Conservation (phyloP, 768 basidiomycete species). For the Candolleomyces efflorescens region DNA sequence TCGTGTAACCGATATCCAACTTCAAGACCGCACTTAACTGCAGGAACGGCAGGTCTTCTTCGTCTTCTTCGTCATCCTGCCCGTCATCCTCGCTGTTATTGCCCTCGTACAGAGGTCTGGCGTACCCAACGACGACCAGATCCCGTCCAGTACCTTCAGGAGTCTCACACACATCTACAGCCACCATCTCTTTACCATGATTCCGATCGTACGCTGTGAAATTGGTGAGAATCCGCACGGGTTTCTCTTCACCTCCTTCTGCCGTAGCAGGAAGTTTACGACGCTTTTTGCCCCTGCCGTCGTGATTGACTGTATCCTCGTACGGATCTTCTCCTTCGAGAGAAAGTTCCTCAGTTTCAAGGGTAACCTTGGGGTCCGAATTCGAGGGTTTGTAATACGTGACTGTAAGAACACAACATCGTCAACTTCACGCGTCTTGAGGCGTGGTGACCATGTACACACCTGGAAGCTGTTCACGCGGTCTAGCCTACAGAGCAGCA, state of each 20-base stretch:
- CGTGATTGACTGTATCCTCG: too few relatives aligned
- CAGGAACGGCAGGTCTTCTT: conserved; percentile 35
- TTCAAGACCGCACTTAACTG: conserved; percentile 43
- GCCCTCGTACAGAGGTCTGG: conserved; percentile 35
- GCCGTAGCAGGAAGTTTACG: conserved; percentile 1
- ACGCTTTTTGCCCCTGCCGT: not conserved
- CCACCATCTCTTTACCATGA: conserved; percentile 40
- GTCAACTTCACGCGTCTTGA: too few relatives aligned
- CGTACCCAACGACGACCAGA: conserved; percentile 55
- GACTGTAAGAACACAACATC: too few relatives aligned
- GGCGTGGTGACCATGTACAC: too few relatives aligned
- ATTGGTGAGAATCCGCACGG: conserved; percentile 35
- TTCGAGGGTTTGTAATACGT: too few relatives aligned
- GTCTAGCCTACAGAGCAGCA: too few relatives aligned
- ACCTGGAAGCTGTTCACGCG: too few relatives aligned
- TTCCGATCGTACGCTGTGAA: conserved; percentile 60
- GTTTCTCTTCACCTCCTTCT: not conserved
- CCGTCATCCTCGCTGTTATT: conserved; percentile 14
- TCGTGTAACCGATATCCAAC: conserved; percentile 48
- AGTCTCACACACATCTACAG: conserved; percentile 42
- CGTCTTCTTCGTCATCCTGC: conserved; percentile 46
- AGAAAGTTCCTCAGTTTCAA: too few relatives aligned
- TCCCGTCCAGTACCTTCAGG: conserved; percentile 34
- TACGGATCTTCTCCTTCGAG: too few relatives aligned
- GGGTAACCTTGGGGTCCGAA: too few relatives aligned